phyloP scores from a whole-genome alignment of 1,284 basidiomycete species.

The Apiotrichum siamense region DNA sequence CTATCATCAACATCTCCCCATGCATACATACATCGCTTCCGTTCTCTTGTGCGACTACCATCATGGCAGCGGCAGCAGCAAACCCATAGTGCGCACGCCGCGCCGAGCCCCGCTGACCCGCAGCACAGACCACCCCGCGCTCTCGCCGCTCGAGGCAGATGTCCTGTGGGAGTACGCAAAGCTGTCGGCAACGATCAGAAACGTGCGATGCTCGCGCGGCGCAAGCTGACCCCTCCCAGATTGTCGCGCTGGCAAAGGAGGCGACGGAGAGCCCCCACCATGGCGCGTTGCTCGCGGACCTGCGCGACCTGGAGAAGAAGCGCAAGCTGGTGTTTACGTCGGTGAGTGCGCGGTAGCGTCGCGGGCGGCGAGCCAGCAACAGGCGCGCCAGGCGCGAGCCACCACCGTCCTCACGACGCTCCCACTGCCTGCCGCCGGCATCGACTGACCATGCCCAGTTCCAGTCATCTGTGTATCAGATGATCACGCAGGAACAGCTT shows the following conservation, averaged over 20 bases:
- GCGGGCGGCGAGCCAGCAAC: too few relatives aligned
- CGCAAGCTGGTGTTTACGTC: conserved; percentile 89
- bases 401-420: background rate
- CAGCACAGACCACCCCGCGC: conserved; percentile 52
- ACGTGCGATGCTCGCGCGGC: conserved; percentile 49
- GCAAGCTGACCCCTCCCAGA: conserved; percentile 29
- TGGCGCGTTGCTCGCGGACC: conserved; percentile 63
- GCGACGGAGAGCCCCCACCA: conserved; percentile 62
- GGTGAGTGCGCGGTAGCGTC: too few relatives aligned
- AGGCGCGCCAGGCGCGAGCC: too few relatives aligned
- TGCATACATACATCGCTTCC: too few relatives aligned
- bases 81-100: conserved; percentile 9
- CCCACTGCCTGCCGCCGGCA: background rate
- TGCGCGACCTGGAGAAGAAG: conserved; percentile 82
- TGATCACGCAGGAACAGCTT: conserved; percentile 63
- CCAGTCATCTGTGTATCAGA: conserved; percentile 93
- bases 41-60: too few relatives aligned
- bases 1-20: too few relatives aligned
- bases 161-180: conserved; percentile 76
- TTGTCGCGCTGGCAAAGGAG: conserved; percentile 42
- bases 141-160: conserved; percentile 59
- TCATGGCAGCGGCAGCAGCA: background rate
- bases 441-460: conserved; percentile 54
- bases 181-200: conserved; percentile 62
- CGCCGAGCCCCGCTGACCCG: background rate